phyloP scores from a whole-genome alignment of 116 monocot genomes.

The Posidonia oceanica region DNA sequence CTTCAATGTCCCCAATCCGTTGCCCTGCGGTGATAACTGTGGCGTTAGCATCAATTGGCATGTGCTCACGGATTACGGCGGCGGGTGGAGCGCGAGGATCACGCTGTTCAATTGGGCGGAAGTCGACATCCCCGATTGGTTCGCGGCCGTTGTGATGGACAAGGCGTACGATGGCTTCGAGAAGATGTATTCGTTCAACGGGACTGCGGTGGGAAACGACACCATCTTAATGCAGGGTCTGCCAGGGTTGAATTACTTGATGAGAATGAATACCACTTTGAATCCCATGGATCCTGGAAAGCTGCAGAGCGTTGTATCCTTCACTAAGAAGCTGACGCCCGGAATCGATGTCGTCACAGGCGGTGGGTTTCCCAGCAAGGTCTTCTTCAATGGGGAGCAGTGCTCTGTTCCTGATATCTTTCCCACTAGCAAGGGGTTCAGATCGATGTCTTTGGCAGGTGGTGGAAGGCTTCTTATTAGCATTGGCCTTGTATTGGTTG shows the following conservation, averaged over 20 bases:
- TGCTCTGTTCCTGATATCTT: conserved; percentile 47
- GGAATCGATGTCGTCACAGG: conserved; percentile 51
- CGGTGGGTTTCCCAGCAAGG: conserved; percentile 53
- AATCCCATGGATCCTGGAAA: conserved; percentile 55
- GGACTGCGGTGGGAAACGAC: conserved; percentile 23
- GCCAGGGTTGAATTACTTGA: conserved; percentile 23
- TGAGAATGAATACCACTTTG: neutral
- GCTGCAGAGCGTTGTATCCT: conserved; percentile 63
- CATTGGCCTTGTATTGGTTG: neutral
- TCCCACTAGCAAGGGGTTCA: conserved; percentile 10
- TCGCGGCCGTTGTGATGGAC: conserved; percentile 38
- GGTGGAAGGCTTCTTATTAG: neutral
- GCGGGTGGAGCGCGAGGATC: conserved; percentile 60
- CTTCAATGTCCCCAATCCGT: conserved; percentile 28
- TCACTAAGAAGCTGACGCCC: conserved; percentile 51
- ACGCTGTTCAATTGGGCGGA: conserved; percentile 75
- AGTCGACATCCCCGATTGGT: conserved; percentile 49
- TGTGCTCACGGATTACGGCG: conserved; percentile 37
- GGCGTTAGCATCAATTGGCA: conserved; percentile 82
- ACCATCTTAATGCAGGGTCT: conserved; percentile 51
- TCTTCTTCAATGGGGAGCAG: conserved; percentile 76
- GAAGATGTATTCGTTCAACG: conserved; percentile 41
- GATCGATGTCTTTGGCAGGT: neutral
- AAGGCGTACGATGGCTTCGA: conserved; percentile 59
- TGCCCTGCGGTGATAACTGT: conserved; percentile 67